Evolutionary conservation across 2,329 filamentous ascomycete species (phyloP), one percentile per base, ranked within the genome.

Genomic region (Apiospora sp.): DNA sequence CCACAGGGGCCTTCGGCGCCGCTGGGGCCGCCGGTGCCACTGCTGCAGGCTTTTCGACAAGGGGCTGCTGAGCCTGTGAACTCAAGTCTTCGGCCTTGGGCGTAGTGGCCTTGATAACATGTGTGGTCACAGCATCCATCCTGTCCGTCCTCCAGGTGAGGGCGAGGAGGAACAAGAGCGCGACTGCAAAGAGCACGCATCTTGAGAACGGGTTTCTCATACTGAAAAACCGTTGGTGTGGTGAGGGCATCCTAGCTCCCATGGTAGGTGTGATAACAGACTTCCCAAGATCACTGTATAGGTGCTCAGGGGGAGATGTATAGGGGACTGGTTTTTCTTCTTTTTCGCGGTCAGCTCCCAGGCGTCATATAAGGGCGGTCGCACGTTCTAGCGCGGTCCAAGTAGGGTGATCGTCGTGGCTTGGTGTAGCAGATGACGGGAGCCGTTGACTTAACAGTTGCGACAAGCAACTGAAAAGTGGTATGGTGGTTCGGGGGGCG

Each of bases 201-300:
- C 84, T 82, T 58, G 82, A 81, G 71, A 87, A 83, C 4, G 86
- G 84, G 75, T 85, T 87, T 74, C 87, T 83, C 85, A 87, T 86
- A 75, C 79, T 86, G 80, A 86, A 81, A 75, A 85, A 81, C 75
- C 82, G 78, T 68, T 81, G 86, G 75, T 84, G 81, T 72, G 84
- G 77, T 72, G 81, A 78, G 44, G 82, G 78, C 74, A 85, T 77
- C 75, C 79, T 83, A 71, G 80, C 81, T 79, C 83, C 84, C 83
- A 85, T 81, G 72, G 77, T 81, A 44, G 7, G 77, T 81, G 67
- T 68, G 58, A 22, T 41, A 12, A 37, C 30, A n/a, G 22, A n/a
- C 5, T 64, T 64, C 19, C 22, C 34, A 34, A 41, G 58, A 14
- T n/a, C 58, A 64, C 58, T n/a, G 12, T 41, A n/a, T 24, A 34